Evolutionary conservation across 306 rosid genomes (phyloP).

Genomic region (Prunus persica): DNA sequence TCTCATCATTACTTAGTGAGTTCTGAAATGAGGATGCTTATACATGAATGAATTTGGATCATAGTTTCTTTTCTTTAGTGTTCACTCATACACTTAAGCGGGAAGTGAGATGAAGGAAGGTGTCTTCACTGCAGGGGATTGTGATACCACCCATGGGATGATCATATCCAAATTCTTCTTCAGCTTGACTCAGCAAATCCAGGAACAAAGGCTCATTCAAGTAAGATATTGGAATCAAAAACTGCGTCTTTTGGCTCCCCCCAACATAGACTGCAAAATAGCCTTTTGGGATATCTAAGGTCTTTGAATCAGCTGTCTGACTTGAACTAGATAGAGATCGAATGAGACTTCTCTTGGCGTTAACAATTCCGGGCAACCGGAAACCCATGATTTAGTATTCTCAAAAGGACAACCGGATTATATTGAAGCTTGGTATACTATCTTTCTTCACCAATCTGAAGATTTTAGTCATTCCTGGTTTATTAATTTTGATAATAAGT

Average conservation of each 20-base stretch:
- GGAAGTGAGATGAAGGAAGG: conserved; percentile 24
- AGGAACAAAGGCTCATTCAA: no score
- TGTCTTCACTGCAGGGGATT: conserved; percentile 27
- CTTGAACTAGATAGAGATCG: neutral
- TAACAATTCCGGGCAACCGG: neutral
- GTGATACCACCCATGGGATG: no score
- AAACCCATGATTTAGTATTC: neutral
- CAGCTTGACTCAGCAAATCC: no score
- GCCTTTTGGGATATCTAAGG: conserved; percentile 4
- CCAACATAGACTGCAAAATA: conserved; percentile 33
- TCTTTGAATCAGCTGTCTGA: neutral
- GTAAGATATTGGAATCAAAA: neutral
- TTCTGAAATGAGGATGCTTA: neutral
- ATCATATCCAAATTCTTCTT: no score
- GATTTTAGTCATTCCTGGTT: no score
- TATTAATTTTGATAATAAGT: no score
- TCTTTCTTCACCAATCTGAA: no score
- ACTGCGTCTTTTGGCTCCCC: conserved; percentile 21
- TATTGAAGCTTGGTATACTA: no score
- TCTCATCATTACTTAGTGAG: neutral
- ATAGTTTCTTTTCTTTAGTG: neutral
- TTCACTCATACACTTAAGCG: neutral
- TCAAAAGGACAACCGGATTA: neutral
- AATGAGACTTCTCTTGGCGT: conserved; percentile 9
- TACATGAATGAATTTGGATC: no score